These are phyloP conservation scores for Aspergillus aculeatus DNA, from an alignment of 2,329 filamentous ascomycete genomes.

Conservation along the genomic window DNA sequence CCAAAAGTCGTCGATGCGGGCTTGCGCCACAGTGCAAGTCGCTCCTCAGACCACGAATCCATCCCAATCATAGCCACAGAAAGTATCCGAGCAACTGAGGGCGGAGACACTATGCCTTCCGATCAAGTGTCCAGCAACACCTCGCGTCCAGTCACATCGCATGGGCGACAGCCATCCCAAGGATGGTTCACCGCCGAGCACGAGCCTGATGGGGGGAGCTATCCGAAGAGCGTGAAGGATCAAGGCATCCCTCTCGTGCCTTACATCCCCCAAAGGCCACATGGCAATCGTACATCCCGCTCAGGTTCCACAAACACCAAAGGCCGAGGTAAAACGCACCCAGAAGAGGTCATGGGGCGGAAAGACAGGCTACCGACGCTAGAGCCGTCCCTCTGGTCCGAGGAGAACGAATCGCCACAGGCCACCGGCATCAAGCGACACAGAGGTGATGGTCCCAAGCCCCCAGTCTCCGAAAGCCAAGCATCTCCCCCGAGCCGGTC, in stretches of 20 bases:
- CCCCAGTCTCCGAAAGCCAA: slow-evolving; percentile 19
- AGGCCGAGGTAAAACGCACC: slow-evolving; percentile 11
- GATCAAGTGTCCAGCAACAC: slow-evolving; percentile 18
- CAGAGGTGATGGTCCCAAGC: slow-evolving; percentile 8
- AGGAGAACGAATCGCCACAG: slow-evolving; percentile 7
- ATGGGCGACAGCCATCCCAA: slow-evolving; percentile 16
- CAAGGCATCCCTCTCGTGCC: neutral
- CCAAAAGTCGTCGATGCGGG: neutral
- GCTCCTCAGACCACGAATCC: neutral
- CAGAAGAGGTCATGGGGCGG: slow-evolving; percentile 10
- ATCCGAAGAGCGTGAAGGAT: neutral
- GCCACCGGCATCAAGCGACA: slow-evolving; percentile 6
- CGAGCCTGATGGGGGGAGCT: slow-evolving; percentile 12
- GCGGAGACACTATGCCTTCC: slow-evolving; percentile 12
- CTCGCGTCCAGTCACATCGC: slow-evolving; percentile 22
- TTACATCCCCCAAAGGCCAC: slow-evolving; percentile 34
- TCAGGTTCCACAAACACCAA: slow-evolving; percentile 29
- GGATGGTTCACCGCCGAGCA: slow-evolving; percentile 8
- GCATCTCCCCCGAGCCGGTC: slow-evolving; percentile 30
- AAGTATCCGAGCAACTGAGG: slow-evolving; percentile 10
- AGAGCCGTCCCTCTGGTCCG: slow-evolving; percentile 10
- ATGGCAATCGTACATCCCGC: slow-evolving; percentile 14
- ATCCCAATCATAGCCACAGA: slow-evolving; percentile 18
- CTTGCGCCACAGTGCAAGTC: neutral
- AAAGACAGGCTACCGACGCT: slow-evolving; percentile 13